Evolutionary conservation across 495 filamentous ascomycete genomes (phyloP), one percentile per base, ranked within the genome.

Genomic region (Trichocladium antarcticum): DNA sequence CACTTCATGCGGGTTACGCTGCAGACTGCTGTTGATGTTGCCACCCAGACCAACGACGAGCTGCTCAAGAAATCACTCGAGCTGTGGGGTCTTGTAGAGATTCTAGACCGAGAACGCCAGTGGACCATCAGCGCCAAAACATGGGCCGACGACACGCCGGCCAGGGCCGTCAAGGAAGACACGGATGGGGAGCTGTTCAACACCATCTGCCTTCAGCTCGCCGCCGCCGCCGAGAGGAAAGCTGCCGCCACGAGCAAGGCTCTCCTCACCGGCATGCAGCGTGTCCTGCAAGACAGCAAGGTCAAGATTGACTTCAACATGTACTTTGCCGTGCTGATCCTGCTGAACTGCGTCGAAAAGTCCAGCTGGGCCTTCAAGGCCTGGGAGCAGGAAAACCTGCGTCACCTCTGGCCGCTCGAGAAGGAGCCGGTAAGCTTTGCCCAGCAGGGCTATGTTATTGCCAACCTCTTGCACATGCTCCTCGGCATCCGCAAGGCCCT

Each of bases 361-460:
- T 83, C 83, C n/a, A 84, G 80, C 44, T 89, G 85, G 82, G 74
- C 85, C 0, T 89, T 85, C 70, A 81, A 79, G 29, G 79, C 75
- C 0, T 87, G 81, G 81, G 80, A 84, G 37, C 75, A 82, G 52
- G 73, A 79, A 19, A 63, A 72, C 39, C 61, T 76, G 42, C 61
- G 74, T 42, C 57, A 74, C 53, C 62, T 62, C 51, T 93, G 85
- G 85, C 85, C 86, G 1, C 68, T 93, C 15, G 79, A 84, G 53
- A 78, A 79, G 52, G 76, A 77, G 3, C 83, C 84, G 0, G 68
- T 69, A 0, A 74, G 69, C 50, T 87, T 81, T 54, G 77, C 75
- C 9, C 74, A 73, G 55, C 85, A 92, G 68, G 85, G 83, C 38
- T 77, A 84, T 29, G 75, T 76, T 27, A 81, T 92, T 39, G 76